Evolutionary conservation across 2,329 filamentous ascomycete genomes (phyloP).

Genomic region (Coniochaeta prunicola): DNA sequence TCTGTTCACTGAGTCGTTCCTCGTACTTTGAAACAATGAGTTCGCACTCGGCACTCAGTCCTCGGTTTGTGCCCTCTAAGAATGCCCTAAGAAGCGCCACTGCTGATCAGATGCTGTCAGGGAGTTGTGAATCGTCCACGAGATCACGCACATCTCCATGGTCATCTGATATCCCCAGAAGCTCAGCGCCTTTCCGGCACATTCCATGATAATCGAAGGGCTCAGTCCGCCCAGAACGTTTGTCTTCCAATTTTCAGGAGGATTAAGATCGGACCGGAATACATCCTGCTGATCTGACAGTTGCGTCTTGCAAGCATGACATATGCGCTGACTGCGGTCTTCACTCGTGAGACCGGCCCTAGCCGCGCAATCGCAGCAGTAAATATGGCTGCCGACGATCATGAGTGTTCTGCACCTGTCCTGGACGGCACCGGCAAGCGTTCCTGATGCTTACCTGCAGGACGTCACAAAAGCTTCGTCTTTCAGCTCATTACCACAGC

Average conservation of each 20-base stretch:
- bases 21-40: slow-evolving; percentile 29
- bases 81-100: background rate
- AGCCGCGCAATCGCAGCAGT: slow-evolving; percentile 70
- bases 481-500: slow-evolving; percentile 62
- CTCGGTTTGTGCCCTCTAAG: background rate
- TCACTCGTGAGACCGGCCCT: slow-evolving; percentile 53
- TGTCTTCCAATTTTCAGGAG: slow-evolving; percentile 84
- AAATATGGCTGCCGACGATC: slow-evolving; percentile 60
- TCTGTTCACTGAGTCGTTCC: slow-evolving; percentile 67
- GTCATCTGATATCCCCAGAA: slow-evolving; percentile 86
- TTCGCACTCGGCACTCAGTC: background rate
- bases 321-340: slow-evolving; percentile 44
- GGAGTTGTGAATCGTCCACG: background rate
- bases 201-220: slow-evolving; percentile 79
- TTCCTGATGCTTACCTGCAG: slow-evolving; percentile 55
- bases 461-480: slow-evolving; percentile 78
- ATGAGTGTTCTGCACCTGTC: background rate
- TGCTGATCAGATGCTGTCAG: background rate
- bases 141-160: slow-evolving; percentile 63
- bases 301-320: slow-evolving; percentile 67
- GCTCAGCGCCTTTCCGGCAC: slow-evolving; percentile 66
- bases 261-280: slow-evolving; percentile 63
- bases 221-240: slow-evolving; percentile 76
- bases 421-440: background rate
- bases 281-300: slow-evolving; percentile 70